A percentile compares a stretch with the other conserved stretches of the same genome.
phyloP scores from a whole-genome alignment of 2,329 filamentous ascomycete species.

The Tolypocladium endophyticum region DNA sequence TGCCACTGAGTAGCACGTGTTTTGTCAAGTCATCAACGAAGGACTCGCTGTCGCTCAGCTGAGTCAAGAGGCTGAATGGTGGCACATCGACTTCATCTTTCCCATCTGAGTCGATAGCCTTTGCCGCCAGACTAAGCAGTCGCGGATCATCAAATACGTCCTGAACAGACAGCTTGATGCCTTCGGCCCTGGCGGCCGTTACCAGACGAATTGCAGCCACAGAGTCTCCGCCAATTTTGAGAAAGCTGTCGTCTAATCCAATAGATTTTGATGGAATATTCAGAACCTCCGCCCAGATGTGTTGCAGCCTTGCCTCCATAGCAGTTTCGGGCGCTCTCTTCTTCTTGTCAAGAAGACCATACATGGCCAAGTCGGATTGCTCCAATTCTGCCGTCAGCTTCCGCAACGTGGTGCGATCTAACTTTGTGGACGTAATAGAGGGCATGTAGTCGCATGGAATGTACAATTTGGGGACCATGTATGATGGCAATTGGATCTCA shows the following conservation, averaged over 20 bases:
- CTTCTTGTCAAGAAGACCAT: not conserved
- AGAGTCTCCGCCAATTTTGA: conserved; percentile 16
- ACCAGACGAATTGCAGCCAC: conserved; percentile 12
- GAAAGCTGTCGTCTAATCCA: conserved; percentile 16
- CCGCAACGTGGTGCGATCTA: conserved; percentile 3
- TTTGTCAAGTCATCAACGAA: no score
- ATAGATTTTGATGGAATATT: conserved; percentile 11
- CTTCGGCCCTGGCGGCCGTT: not conserved
- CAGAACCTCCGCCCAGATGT: conserved; percentile 1
- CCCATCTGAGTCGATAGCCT: not conserved
- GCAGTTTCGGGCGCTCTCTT: conserved; percentile 1
- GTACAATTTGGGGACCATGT: conserved; percentile 7
- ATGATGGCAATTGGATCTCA: not conserved
- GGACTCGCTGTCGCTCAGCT: no score
- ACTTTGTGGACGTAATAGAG: conserved; percentile 6
- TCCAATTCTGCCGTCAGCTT: no score
- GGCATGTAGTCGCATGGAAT: conserved; percentile 6
- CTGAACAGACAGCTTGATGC: conserved; percentile 10
- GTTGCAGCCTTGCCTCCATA: conserved; percentile 1
- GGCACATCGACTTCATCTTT: no score
- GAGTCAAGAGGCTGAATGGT: no score
- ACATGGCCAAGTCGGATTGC: not conserved
- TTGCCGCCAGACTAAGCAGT: not conserved
- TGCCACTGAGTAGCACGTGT: not conserved
- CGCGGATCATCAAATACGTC: conserved; percentile 4